Evolutionary conservation across 805 yeast genomes (phyloP), one percentile per base, ranked within the genome.

Genomic region (Torulaspora microellipsoides): DNA sequence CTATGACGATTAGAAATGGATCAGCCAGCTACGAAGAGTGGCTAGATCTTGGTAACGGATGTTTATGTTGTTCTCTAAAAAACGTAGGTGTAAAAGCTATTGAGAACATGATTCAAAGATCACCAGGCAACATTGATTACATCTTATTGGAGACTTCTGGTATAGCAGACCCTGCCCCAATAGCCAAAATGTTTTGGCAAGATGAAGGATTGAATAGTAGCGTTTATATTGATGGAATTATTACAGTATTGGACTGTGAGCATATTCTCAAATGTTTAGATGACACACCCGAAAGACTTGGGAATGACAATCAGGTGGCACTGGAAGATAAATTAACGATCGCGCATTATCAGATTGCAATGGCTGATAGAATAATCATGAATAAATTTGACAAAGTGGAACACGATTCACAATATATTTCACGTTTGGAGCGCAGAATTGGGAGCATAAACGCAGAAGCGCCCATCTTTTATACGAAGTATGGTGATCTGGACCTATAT

Each of bases 141-240:
- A 89, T 93, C n/a, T 62, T 93, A 17, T 68, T 93, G 41, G 99
- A 93, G 60, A 93, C 99, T 0, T 88, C 96, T 0, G 99, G 99
- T 0, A 75, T 93, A 12, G 99, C 99, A 0, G 98, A 93, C 59
- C 99, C 99, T 0, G 97, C 90, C 0, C 98, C 98, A 0, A 88
- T 93, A 23, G 96, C 97, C 4, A 78, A 81, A 51, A 91, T 91
- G 96, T 93, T 93, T 65, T 93, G 99, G 99, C 73, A 90, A 27
- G 99, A 93, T 62, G 91, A 86, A 17, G 97, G 90, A 0, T 70
- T 93, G 45, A 75, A 82, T 12, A 81, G 95, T 3, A 82, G 81
- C 52, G 88, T 93, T 1, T 85, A 86, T 60, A 82, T 93, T 27
- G 98, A 91, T 64, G 96, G 96, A 0, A 87, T 91, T 4, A 76